Evolutionary conservation across 228 moss, liverwort and hornwort species (phyloP), one percentile per base, ranked within the genome.

Genomic region (Sphagnum fallax): DNA sequence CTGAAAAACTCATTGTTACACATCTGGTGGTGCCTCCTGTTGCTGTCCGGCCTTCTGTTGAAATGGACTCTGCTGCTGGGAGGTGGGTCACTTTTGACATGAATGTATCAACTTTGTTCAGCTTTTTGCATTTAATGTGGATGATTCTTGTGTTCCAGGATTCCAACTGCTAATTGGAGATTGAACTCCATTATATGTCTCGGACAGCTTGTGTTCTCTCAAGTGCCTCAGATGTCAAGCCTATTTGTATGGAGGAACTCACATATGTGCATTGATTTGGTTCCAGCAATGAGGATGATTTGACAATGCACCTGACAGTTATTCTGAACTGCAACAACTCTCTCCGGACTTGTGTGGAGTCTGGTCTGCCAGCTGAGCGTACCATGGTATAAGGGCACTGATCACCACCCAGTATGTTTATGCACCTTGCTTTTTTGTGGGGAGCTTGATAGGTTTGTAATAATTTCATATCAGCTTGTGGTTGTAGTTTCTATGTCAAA

Each of bases 41-140:
- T 77, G 93, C 97, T 52, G 93, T 98, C 65, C 85, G 97, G 67
- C 97, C 97, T 67, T 98, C 93, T 72, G 97, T 98, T 62, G 97
- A 98, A 82, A 98, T 98, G 97, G 97, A 98, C 77, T 88, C 87
- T 62, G 97, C 93, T 77, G 97, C 93, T 72, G 97, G 97, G 77
- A 98, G 91, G 97, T 98, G 74, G 16, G 61, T 76, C 69, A 4
- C 52, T 32, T 64, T n/a, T 32, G 10, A 32, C 32, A 32, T 32
- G 32, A 32, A 32, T 32, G 32, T 32, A 61, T 61, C 5, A 5
- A 16, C 14, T 14, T 6, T 61, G 60, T 5, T 5, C 5, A 5
- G 60, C 16, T 61, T 5, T 14, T 61, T 61, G 14, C 49, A 4
- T 65, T 6, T 16, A 6, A 65, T 65, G 18, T 65, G 6, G 49